A percentile compares a stretch with the other conserved stretches of the same genome.
Conservation (phyloP, 2,329 filamentous ascomycete species). For the Trichoderma afroharzianum region DNA sequence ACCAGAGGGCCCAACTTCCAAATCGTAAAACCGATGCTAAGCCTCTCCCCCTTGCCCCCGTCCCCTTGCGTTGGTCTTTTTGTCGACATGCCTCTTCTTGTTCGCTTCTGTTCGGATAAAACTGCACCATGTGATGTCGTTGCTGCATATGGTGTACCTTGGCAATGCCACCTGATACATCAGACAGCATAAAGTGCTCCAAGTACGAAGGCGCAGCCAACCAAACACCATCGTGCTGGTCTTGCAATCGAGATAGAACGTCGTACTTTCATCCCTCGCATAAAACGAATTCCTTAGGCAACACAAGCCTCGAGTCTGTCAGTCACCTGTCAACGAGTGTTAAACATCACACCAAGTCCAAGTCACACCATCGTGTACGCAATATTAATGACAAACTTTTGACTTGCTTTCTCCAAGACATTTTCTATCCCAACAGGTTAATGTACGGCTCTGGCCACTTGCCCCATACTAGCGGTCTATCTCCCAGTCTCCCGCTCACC, state of each 20-base stretch:
- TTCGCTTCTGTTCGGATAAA: background rate
- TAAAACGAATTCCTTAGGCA: background rate
- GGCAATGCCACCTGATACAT: background rate
- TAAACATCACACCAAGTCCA: background rate
- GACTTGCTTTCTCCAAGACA: background rate
- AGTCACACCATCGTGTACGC: background rate
- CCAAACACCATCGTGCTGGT: background rate
- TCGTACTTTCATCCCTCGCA: background rate
- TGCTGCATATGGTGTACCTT: constrained; percentile 5
- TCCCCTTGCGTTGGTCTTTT: background rate
- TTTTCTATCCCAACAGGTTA: constrained; percentile 59
- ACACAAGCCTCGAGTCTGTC: background rate
- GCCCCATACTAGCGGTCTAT: constrained; percentile 77
- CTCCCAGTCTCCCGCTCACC: constrained; percentile 74
- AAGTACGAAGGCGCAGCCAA: background rate
- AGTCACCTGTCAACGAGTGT: background rate
- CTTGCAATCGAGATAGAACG: background rate
- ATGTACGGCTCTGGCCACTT: constrained; percentile 82
- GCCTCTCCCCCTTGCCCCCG: background rate
- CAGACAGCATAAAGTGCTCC: background rate
- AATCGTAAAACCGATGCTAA: background rate
- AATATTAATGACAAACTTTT: background rate
- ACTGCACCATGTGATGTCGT: constrained; percentile 1
- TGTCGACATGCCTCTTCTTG: background rate
- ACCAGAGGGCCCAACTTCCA: background rate